Conservation (phyloP, 208 protist genomes). For the Trypanosoma scelopori region DNA sequence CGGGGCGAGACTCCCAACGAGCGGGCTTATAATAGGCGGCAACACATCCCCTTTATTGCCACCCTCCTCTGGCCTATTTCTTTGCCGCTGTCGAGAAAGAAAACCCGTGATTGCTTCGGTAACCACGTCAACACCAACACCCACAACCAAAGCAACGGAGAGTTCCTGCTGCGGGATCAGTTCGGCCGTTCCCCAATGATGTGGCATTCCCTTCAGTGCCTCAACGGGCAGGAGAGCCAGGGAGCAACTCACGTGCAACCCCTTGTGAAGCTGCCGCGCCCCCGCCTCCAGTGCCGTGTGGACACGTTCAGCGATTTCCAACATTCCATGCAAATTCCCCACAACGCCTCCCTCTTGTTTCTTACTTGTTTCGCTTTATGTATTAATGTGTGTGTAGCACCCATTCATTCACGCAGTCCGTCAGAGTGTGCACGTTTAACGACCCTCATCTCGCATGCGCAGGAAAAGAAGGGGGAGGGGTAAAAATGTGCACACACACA, state of each 20-base stretch:
- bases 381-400: neutral
- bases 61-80: neutral
- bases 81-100: neutral
- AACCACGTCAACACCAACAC: constrained; percentile 7
- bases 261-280: constrained; percentile 6
- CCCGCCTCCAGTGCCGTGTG: constrained; percentile 10
- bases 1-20: constrained; percentile 5
- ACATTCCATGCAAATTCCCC: neutral
- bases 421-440: no score
- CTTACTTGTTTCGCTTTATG: neutral
- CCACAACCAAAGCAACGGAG: constrained; percentile 19
- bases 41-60: neutral
- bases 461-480: no score
- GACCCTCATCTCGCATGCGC: neutral
- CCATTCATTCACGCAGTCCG: no score
- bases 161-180: neutral
- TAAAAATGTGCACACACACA: no score
- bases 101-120: constrained; percentile 1
- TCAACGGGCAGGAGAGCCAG: constrained; percentile 19
- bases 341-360: neutral
- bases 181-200: constrained; percentile 16
- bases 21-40: constrained; percentile 1
- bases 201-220: constrained; percentile 6
- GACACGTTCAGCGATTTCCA: constrained; percentile 15
- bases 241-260: constrained; percentile 8